phyloP scores from a whole-genome alignment of 768 basidiomycete species.

The Leccinum broughii region DNA sequence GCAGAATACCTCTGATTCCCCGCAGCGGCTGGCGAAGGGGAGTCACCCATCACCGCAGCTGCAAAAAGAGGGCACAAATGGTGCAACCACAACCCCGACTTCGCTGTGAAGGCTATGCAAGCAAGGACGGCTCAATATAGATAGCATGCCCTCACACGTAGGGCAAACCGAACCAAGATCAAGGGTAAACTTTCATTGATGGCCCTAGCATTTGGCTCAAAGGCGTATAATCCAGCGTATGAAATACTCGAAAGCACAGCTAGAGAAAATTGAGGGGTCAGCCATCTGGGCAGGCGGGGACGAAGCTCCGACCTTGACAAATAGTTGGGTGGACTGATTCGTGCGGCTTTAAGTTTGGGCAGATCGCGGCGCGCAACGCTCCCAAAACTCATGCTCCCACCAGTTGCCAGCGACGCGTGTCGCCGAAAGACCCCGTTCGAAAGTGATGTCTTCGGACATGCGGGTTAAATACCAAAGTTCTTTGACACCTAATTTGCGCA shows the following conservation, averaged over 20 bases:
- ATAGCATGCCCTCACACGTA: background rate
- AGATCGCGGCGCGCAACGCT: slow-evolving; percentile 14
- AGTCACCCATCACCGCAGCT: slow-evolving; percentile 7
- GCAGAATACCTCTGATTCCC: slow-evolving; percentile 5
- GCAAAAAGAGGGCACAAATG: slow-evolving; percentile 17
- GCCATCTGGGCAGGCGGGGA: slow-evolving; percentile 15
- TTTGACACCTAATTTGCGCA: slow-evolving; percentile 55
- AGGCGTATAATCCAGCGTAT: slow-evolving; percentile 9
- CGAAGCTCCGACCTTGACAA: slow-evolving; percentile 24
- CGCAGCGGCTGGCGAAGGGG: slow-evolving; percentile 7
- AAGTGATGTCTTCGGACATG: slow-evolving; percentile 31
- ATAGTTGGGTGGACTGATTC: slow-evolving; percentile 7
- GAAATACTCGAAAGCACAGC: slow-evolving; percentile 22
- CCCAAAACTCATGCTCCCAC: slow-evolving; percentile 65
- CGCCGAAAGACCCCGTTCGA: slow-evolving; percentile 38
- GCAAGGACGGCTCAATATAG: slow-evolving; percentile 8
- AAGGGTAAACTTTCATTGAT: slow-evolving; percentile 2
- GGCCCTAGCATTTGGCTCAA: slow-evolving; percentile 9
- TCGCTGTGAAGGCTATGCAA: slow-evolving; percentile 8
- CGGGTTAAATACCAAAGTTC: slow-evolving; percentile 65
- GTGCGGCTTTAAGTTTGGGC: slow-evolving; percentile 17
- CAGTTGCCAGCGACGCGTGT: slow-evolving; percentile 52
- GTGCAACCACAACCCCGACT: slow-evolving; percentile 7
- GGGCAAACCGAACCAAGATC: slow-evolving; percentile 6
- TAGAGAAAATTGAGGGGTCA: slow-evolving; percentile 15